Evolutionary conservation across 2,329 filamentous ascomycete species (phyloP).

Genomic region (Didymella glomerata): DNA sequence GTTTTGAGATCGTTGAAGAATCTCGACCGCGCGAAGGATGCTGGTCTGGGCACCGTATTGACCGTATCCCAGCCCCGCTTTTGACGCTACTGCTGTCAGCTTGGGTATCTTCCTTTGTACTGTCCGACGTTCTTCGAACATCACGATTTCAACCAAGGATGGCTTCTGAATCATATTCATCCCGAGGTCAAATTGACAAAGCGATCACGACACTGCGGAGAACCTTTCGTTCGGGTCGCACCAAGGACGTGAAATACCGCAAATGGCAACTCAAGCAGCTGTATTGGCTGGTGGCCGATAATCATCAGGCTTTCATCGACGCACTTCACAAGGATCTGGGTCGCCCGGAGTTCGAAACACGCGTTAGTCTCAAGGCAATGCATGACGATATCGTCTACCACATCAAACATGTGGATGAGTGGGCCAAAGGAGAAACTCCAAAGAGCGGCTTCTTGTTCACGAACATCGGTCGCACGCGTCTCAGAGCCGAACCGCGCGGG

Average conservation of each 20-base stretch:
- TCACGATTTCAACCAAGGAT: too few relatives aligned
- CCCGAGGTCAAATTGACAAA: background rate
- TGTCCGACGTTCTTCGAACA: too few relatives aligned
- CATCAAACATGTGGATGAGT: background rate
- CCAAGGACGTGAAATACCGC: slow-evolving; percentile 5
- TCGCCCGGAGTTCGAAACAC: background rate
- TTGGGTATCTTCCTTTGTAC: background rate
- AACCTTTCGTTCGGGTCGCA: slow-evolving; percentile 2
- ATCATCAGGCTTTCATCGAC: background rate
- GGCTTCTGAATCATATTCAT: background rate
- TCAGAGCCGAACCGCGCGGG: slow-evolving; percentile 5
- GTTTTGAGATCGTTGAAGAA: background rate
- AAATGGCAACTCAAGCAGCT: slow-evolving; percentile 14
- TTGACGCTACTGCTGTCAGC: background rate
- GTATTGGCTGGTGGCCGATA: slow-evolving; percentile 9
- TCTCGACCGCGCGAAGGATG: background rate
- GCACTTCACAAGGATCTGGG: background rate
- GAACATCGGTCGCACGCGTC: background rate
- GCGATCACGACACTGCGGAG: background rate
- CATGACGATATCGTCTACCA: background rate
- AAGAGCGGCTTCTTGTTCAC: slow-evolving; percentile 4
- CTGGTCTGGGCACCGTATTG: background rate
- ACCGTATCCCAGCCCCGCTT: slow-evolving; percentile 1
- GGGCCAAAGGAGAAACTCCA: background rate
- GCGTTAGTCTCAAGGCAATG: background rate